Base-by-base conservation (phyloP, 2,329 filamentous ascomycete genomes). In the Colletotrichum aenigma region DNA sequence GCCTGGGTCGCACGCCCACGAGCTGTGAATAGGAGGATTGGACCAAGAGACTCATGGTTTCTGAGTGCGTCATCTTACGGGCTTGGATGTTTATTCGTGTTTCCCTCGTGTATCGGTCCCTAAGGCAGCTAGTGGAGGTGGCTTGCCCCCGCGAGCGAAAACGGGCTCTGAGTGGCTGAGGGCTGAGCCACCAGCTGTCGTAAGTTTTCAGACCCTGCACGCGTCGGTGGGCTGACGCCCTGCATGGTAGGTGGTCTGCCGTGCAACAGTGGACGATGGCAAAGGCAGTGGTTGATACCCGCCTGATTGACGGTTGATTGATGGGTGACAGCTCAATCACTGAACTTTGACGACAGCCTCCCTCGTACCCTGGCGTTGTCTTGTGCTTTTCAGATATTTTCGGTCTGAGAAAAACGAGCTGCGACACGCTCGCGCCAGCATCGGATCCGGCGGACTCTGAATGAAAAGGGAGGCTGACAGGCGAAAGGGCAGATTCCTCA, bases 171-270 rank as follows among this genome's bases (percentile, higher is more conserved):
- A 65, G 73, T 68, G 69, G 73, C 62, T 73, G 73, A 64, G 64
- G 9, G 73, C 73, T 66, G 73, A 75, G 73, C 73, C 73, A 75
- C 73, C 64, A 36, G 58, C n/a, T 68, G 70, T 73, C 73, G 73
- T 73, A 67, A 75, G 70, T 75, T 56, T 64, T 67, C 62, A 58
- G 30, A 55, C 64, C 67, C 70, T 75, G 73, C 58, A 64, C 28
- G 12, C 56, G 38, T 75, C 38, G 55, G 56, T 72, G 62, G 55
- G 58, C 70, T 73, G 73, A 71, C 43, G 43, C 26, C 16, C 36
- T 32, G 62, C 55, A 32, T 38, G 52, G 34, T 65, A 21, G 16
- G 38, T n/a, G 30, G 34, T 65, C 61, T 65, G 61, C 62, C n/a
- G 24, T 48, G 62, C 38, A 24, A 52, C 34, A 32, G 26, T n/a